phyloP scores from a whole-genome alignment of 768 basidiomycete genomes.

The Rhodotorula toruloides region DNA sequence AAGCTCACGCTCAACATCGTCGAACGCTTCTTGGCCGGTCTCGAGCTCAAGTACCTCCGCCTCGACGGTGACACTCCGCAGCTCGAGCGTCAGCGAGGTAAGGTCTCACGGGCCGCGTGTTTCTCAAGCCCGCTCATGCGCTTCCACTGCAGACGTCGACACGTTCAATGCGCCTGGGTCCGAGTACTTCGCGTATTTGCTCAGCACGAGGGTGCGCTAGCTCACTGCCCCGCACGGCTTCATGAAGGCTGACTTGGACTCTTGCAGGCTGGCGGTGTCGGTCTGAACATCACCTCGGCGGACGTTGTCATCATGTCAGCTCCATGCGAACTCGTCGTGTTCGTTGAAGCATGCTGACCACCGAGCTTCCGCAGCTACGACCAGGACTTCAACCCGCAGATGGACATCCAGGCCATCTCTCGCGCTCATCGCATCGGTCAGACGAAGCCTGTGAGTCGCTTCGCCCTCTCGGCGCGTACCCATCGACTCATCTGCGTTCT shows the following conservation, averaged over 20 bases:
- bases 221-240: not conserved
- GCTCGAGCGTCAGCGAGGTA: conserved; percentile 61
- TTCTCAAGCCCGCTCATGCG: conserved; percentile 72
- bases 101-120: not conserved
- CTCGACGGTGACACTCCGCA: conserved; percentile 80
- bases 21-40: conserved; percentile 92
- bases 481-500: not conserved
- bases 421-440: conserved; percentile 93
- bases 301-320: conserved; percentile 74
- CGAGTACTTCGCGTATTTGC: conserved; percentile 77
- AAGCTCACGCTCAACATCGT: conserved; percentile 99
- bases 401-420: conserved; percentile 71
- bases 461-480: not conserved
- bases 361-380: conserved; percentile 54
- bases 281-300: conserved; percentile 79
- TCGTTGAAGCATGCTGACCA: accelerated
- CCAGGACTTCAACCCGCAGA: conserved; percentile 98
- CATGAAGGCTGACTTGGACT: conserved; percentile 43
- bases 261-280: conserved; percentile 75
- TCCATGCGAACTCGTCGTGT: not conserved
- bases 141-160: conserved; percentile 84
- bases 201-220: conserved; percentile 51
- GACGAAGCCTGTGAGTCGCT: conserved; percentile 85
- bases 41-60: conserved; percentile 45
- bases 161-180: conserved; percentile 83